Percentiles rank a stretch among this genome's conserved stretches.
Evolutionary conservation across 2,329 filamentous ascomycete genomes (phyloP).

Genomic region (Colletotrichum zoysiae): DNA sequence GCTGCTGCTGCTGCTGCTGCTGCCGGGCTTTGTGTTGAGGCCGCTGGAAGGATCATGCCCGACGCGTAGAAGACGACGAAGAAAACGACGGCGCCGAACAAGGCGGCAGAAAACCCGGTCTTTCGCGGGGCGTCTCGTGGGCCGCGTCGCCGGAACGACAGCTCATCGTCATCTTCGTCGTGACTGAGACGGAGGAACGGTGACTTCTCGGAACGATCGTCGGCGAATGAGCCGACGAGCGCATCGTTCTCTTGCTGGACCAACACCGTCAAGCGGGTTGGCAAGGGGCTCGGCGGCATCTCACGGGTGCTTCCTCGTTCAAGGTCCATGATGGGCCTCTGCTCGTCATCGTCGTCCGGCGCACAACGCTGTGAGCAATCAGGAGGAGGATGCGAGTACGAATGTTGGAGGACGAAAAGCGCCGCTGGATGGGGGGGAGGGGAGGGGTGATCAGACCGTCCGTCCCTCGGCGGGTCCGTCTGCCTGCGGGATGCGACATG

Average conservation of each 20-base stretch:
- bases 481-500: neutral
- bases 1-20: no score
- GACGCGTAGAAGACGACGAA: conserved; percentile 25
- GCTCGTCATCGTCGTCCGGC: neutral
- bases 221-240: neutral
- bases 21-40: neutral
- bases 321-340: conserved; percentile 17
- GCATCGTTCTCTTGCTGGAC: neutral
- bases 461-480: neutral
- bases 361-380: neutral
- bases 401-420: neutral
- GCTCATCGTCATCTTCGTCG: neutral
- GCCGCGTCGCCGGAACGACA: neutral
- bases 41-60: neutral
- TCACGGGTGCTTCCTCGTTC: conserved; percentile 21
- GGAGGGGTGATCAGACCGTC: no score
- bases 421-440: neutral
- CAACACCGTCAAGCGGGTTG: neutral
- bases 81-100: conserved; percentile 2
- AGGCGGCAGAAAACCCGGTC: neutral
- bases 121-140: neutral
- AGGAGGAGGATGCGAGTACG: neutral
- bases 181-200: conserved; percentile 21
- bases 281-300: neutral
- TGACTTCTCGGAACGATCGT: conserved; percentile 28